Evolutionary conservation across 2,329 filamentous ascomycete species (phyloP), one percentile per base, ranked within the genome.

Genomic region (Drechslerella stenobrocha): DNA sequence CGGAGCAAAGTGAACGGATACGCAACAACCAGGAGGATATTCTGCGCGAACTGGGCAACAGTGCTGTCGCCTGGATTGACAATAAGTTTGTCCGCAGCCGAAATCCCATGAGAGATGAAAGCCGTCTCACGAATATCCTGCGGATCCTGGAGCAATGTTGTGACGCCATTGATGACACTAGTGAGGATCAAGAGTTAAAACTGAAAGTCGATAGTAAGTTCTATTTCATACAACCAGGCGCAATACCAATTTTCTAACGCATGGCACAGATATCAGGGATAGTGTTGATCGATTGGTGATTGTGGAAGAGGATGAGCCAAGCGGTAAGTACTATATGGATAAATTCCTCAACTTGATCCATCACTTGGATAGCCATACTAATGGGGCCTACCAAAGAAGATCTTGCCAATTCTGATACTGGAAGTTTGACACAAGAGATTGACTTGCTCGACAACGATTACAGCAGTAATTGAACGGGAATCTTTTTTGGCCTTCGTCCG

Each of bases 391-490:
- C 37, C 32, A 30, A 32, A 53, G 2, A 45, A 69, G 64, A 69
- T 58, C 52, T 61, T 20, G 64, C 64, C 35, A 69, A 69, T 35
- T 69, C 64, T 13, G 64, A 69, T 45, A 69, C 56, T n/a, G 64
- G 52, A 30, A 69, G 56, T 47, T 48, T 63, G 4, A 69, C 64
- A 7, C 64, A 69, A 40, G 56, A 69, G 52, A 69, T 69, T 3
- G 63, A 67, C 45, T 30, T 67, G 22, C 53, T 69, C n/a, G 64
- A 69, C 40, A 51, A 69, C 26, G 64, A 69, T 45, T 69, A 69
- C 26, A 69, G 57, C 32, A 69, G 64, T 37, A 63, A 61, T 15
- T 69, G 40, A 69, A 32, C 18, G 23, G 23, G 24, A 15, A 23
- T 3, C 18, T 47, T 26, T 9, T 52, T 40, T 9, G 2, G 6